Percentiles rank a stretch among this genome's conserved stretches.
Evolutionary conservation across 352 stramenopile genomes (phyloP).

Genomic region (Globisporangium ultimum): DNA sequence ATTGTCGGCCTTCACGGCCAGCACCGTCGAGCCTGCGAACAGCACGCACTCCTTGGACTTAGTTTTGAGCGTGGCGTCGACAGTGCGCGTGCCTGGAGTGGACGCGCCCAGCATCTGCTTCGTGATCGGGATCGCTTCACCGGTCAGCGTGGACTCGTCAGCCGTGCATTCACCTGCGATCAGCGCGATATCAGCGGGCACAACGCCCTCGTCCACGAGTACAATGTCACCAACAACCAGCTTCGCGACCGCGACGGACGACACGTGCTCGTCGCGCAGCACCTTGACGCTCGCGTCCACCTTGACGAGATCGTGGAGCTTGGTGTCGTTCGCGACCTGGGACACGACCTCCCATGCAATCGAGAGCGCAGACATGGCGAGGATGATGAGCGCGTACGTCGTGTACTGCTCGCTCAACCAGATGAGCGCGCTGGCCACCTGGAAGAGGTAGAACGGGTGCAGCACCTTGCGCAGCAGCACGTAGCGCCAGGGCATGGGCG

Average conservation of each 20-base stretch:
- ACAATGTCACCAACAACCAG: conserved; percentile 75
- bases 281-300: conserved; percentile 59
- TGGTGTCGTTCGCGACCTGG: conserved; percentile 58
- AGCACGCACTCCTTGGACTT: conserved; percentile 51
- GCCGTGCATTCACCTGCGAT: conserved; percentile 63
- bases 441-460: conserved; percentile 82
- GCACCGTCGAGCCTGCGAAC: conserved; percentile 55
- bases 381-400: conserved; percentile 67
- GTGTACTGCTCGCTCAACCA: conserved; percentile 70
- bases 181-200: conserved; percentile 62
- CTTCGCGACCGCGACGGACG: conserved; percentile 34
- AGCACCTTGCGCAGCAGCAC: conserved; percentile 68
- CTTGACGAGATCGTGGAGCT: conserved; percentile 57
- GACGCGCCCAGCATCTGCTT: conserved; percentile 35
- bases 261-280: conserved; percentile 45
- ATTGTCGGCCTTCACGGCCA: conserved; percentile 27
- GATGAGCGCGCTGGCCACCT: conserved; percentile 59
- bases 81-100: not conserved
- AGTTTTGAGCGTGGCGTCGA: conserved; percentile 40
- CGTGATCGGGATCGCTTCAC: conserved; percentile 71
- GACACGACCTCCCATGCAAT: conserved; percentile 73
- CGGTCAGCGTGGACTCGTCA: conserved; percentile 75
- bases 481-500: conserved; percentile 33
- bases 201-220: conserved; percentile 55
- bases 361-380: conserved; percentile 56